Evolutionary conservation across 2,329 filamentous ascomycete genomes (phyloP), one percentile per base, ranked within the genome.

Genomic region (Aspergillus fumigatiaffinis): DNA sequence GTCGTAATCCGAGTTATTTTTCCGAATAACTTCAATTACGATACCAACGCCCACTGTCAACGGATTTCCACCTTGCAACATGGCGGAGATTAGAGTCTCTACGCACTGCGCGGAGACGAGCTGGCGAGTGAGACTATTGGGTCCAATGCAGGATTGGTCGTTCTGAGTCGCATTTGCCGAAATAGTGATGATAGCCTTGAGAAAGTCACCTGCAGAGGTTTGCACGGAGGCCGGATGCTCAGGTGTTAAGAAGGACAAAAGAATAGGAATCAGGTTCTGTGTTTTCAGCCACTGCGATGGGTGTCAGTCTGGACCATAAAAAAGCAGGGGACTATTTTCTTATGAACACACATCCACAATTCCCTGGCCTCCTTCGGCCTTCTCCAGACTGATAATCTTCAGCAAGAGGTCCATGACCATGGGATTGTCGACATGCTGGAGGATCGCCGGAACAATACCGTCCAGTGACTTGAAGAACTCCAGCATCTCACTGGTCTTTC

Each of bases 1-100:
- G 66, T 99, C 94, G 72, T 99, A 99, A 75, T 99, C 94, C 0
- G 94, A 97, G 73, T 99, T 99, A 76, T 99, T 99, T 79, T 99
- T 99, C 59, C 94, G 86, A 71, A 99, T 99, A 49, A 99, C 94
- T 76, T 99, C 94, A 62, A 99, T 99, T 35, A 99, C 85, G 68
- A 97, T 97, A 21, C 94, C 94, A 10, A 99, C 94, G 51, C 94
- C 94, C 17, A 97, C 95, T 0, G 93, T 97, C 57, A 99, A 77
- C 5, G 94, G 89, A 68, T 99, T 97, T 26, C 94, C 94, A 42
- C 94, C 94, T 52, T 87, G 84, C 14, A 97, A 84, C 94, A 99
- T 99, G 67, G 93, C 91, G 14, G 84, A 80, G 58, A 97, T 91
- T n/a, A 99, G 83, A 58, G 86, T 86, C 69, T 93, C 84, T 52